Base-by-base conservation (phyloP, 352 stramenopile genomes). In the Saprolegnia parasitica region DNA sequence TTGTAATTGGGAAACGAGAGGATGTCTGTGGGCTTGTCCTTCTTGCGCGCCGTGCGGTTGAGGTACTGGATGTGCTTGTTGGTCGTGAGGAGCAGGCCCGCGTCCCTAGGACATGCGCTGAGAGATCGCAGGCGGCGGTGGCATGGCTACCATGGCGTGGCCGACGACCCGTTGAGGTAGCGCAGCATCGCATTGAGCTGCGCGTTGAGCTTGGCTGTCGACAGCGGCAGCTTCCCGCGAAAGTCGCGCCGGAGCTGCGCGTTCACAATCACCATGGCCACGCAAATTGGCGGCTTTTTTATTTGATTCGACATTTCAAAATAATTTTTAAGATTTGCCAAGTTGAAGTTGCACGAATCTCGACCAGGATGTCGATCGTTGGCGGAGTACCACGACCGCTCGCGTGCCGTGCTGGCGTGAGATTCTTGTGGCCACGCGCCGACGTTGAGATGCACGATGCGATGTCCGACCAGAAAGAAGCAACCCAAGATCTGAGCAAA, bases 1-100 rank as follows among this genome's bases (percentile, higher is more conserved):
- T 91, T 87, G 77, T 92, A 83, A 65, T 82, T 82, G 11, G 86
- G 84, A 67, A 93, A 93, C 18, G 86, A 95, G 20, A 95, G 71
- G 56, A 93, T 89, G 61, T 95, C 83, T 10, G 84, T 95, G 10
- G 84, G 77, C 40, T 86, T 89, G 72, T 95, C 80, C 73, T 92
- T 90, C 63, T 89, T 77, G 21, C 84, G 84, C 54, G 79, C 87
- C 64, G 74, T 78, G 35, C 78, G 80, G 65, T 95, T 95, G 55
- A 95, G 76, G 18, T 77, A 79, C 57, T 83, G 83, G 42, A 95
- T 87, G 72, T 92, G 84, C 21, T 79, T 71, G 61, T 92, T 76
- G 26, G 80, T 93, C 29, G 84, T 95, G 56, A 95, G 77, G 79
- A 91, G 89, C 42, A 95, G 78, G 24, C 83, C 81, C 24, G 91